Percentiles rank a stretch among this genome's conserved stretches.
Evolutionary conservation across 768 basidiomycete genomes (phyloP).

Genomic region (Russula sp.): DNA sequence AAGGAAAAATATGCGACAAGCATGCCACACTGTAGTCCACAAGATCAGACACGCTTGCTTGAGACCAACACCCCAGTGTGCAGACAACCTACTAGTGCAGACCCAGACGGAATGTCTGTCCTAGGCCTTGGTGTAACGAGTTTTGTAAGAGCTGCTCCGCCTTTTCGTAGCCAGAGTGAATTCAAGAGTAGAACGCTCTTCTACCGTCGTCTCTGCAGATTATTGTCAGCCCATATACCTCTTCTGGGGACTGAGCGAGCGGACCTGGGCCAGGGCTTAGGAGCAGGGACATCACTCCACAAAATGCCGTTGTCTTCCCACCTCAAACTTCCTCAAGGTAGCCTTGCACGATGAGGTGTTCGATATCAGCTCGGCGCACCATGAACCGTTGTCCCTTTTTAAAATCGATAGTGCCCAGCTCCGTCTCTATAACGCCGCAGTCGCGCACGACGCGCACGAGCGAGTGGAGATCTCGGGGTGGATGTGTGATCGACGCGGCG

Average conservation of each 20-base stretch:
- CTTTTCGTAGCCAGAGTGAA: not conserved
- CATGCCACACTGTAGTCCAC: not conserved
- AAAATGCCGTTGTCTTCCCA: not conserved
- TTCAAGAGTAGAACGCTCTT: not conserved
- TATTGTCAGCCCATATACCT: not conserved
- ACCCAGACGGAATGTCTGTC: not conserved
- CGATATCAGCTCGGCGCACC: conserved; percentile 82
- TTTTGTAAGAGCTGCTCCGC: not conserved
- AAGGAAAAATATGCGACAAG: not conserved
- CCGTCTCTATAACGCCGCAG: conserved; percentile 88
- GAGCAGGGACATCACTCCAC: too few relatives aligned
- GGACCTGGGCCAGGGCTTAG: not conserved
- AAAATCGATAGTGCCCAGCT: conserved; percentile 86
- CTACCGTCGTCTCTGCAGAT: not conserved
- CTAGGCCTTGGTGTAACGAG: not conserved
- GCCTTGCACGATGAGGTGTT: conserved; percentile 90
- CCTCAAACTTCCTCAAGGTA: conserved; percentile 77
- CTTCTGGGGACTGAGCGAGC: not conserved
- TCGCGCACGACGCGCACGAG: conserved; percentile 81
- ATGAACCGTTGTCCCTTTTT: conserved; percentile 84
- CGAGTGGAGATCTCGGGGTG: conserved; percentile 87
- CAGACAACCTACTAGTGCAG: not conserved
- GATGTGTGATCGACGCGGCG: conserved; percentile 69
- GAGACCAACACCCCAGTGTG: too few relatives aligned
- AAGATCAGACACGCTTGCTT: not conserved